Conservation (phyloP, 2,329 filamentous ascomycete species). For the Apiospora saccharicola region DNA sequence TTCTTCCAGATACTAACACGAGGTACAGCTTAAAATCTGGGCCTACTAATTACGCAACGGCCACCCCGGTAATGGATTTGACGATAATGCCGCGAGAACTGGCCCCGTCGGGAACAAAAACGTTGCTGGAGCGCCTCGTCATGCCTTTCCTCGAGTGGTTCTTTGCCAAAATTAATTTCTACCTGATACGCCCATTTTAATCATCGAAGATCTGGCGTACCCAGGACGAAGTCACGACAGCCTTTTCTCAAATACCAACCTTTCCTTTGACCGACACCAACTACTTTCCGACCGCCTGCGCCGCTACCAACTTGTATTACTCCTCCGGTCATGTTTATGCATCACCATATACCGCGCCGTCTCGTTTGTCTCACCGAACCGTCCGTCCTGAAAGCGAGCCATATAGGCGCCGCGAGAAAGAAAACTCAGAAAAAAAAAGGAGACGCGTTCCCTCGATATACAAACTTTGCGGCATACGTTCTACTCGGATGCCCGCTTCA, state of each 20-base stretch:
- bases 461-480: slow-evolving; percentile 11
- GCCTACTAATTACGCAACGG: slow-evolving; percentile 66
- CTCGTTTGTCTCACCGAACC: slow-evolving; percentile 19
- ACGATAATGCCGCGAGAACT: slow-evolving; percentile 15
- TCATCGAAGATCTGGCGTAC: slow-evolving; percentile 50
- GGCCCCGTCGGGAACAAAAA: slow-evolving; percentile 26
- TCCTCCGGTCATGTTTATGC: slow-evolving; percentile 17
- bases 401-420: not conserved
- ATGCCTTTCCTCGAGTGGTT: slow-evolving; percentile 33
- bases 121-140: slow-evolving; percentile 27
- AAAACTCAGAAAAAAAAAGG: not conserved
- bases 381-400: not conserved
- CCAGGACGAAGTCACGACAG: slow-evolving; percentile 58
- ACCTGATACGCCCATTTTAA: slow-evolving; percentile 49
- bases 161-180: slow-evolving; percentile 47
- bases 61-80: slow-evolving; percentile 27
- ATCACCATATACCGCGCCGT: slow-evolving; percentile 5
- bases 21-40: slow-evolving; percentile 81
- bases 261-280: slow-evolving; percentile 39
- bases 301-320: slow-evolving; percentile 32
- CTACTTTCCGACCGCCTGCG: slow-evolving; percentile 34
- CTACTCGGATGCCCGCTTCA: slow-evolving; percentile 26
- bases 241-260: slow-evolving; percentile 45
- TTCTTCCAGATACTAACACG: slow-evolving; percentile 51
- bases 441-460: slow-evolving; percentile 6